Conservation (phyloP, 495 filamentous ascomycete species). For the Talaromyces proteolyticus region DNA sequence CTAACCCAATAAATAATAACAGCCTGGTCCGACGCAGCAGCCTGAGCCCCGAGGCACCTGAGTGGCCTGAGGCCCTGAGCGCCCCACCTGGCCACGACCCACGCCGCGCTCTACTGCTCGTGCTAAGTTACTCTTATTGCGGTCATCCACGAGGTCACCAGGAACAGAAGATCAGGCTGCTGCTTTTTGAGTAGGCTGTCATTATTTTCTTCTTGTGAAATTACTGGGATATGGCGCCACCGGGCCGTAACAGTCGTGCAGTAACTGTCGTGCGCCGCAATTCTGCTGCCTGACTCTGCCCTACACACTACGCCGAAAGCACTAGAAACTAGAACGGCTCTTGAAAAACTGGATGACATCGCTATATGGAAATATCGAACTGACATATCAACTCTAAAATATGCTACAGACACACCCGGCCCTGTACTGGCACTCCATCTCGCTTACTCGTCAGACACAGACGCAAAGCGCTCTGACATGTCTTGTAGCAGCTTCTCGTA, state of each 20-base stretch:
- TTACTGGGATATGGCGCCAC: neutral
- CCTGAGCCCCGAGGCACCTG: too few species aligned
- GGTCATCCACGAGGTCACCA: neutral
- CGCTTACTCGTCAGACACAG: conserved; percentile 81
- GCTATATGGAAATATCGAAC: conserved; percentile 1
- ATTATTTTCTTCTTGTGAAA: too few species aligned
- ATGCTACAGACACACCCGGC: conserved; percentile 6
- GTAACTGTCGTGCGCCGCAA: neutral
- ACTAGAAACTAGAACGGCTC: neutral
- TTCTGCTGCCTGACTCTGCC: neutral
- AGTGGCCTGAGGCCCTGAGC: too few species aligned
- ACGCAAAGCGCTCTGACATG: conserved; percentile 94
- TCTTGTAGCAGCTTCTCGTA: conserved; percentile 87
- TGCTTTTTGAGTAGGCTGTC: neutral
- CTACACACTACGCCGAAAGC: neutral
- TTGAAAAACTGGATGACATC: conserved; percentile 1
- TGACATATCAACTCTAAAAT: conserved; percentile 1
- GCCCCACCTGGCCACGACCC: too few species aligned
- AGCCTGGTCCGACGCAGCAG: neutral
- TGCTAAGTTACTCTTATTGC: too few species aligned
- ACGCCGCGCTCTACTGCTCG: too few species aligned
- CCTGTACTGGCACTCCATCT: neutral
- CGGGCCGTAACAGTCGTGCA: neutral
- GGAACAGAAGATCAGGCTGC: neutral
- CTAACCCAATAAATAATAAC: neutral